Conservation (phyloP, 2,329 filamentous ascomycete species). For the Diplodia intermedia region DNA sequence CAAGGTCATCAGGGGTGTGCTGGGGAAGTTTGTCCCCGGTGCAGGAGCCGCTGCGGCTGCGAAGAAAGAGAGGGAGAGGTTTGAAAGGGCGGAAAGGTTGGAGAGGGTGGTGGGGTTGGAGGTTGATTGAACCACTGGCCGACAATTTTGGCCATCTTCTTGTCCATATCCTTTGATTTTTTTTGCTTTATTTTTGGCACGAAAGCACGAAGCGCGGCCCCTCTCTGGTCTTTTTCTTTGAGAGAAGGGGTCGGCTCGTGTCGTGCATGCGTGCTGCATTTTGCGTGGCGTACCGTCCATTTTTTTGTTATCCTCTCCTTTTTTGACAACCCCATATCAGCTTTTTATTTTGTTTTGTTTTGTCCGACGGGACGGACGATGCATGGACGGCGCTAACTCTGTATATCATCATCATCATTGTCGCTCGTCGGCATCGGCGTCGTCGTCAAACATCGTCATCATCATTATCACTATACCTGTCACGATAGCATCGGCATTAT, state of each 20-base stretch:
- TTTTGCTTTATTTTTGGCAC: background rate
- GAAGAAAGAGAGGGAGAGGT: constrained; percentile 8
- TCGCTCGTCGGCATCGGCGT: too few relatives aligned
- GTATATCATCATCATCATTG: background rate
- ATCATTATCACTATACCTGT: background rate
- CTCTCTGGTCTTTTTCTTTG: background rate
- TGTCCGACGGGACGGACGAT: background rate
- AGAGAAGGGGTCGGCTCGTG: background rate
- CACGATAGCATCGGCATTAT: background rate
- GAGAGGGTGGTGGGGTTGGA: background rate
- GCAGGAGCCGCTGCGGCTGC: background rate
- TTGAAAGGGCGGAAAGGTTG: background rate
- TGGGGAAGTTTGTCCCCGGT: background rate
- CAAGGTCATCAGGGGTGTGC: background rate
- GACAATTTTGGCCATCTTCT: background rate
- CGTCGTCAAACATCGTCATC: background rate
- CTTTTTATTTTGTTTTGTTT: background rate
- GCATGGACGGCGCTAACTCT: background rate
- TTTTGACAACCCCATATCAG: background rate
- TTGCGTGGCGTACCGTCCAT: too few relatives aligned
- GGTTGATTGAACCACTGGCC: background rate
- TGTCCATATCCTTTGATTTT: background rate
- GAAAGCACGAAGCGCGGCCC: too few relatives aligned
- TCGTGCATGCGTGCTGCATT: too few relatives aligned
- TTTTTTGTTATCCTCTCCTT: too few relatives aligned